These are phyloP conservation scores for Cyphellophora attinorum DNA, from an alignment of 2,329 filamentous ascomycete genomes.

Conservation along the genomic window DNA sequence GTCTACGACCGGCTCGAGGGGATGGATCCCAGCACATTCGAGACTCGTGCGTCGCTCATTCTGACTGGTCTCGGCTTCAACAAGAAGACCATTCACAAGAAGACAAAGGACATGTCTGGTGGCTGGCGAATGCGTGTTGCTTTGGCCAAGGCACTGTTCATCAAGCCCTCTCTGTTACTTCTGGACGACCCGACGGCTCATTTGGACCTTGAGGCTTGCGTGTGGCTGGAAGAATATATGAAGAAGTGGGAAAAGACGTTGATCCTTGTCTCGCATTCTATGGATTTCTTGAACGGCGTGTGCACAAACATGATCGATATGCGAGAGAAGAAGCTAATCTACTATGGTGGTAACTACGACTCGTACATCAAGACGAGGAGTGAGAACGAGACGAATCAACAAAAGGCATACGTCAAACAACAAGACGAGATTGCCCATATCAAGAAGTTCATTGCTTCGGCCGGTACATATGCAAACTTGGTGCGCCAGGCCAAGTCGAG, in stretches of 20 bases:
- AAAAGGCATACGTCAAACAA: conserved; percentile 98
- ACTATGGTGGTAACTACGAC: conserved; percentile 99
- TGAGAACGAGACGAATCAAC: conserved; percentile 96
- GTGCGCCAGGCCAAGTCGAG: conserved; percentile 97
- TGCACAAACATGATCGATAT: conserved; percentile 99
- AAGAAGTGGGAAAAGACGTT: conserved; percentile 99
- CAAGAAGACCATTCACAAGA: conserved; percentile 95
- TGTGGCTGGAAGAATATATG: conserved; percentile 98
- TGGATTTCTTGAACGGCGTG: conserved; percentile 99
- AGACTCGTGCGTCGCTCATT: conserved; percentile 90
- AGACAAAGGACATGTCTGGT: conserved; percentile 99
- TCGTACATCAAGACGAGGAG: conserved; percentile 88
- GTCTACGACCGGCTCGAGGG: conserved; percentile 98
- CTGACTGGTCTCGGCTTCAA: conserved; percentile 98
- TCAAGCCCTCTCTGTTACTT: conserved; percentile 89
- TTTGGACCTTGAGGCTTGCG: conserved; percentile 97
- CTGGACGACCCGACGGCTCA: conserved; percentile 98
- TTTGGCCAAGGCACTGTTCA: conserved; percentile 92
- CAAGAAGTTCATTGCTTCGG: conserved; percentile 99
- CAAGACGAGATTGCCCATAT: conserved; percentile 99
- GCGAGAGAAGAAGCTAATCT: conserved; percentile 76
- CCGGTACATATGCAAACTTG: conserved; percentile 99
- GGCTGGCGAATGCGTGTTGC: conserved; percentile 99
- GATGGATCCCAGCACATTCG: conserved; percentile 97
- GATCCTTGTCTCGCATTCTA: conserved; percentile 91